These are phyloP conservation scores for Stentor roeselii DNA, from an alignment of 73 alveolate species.

Conservation along the genomic window DNA sequence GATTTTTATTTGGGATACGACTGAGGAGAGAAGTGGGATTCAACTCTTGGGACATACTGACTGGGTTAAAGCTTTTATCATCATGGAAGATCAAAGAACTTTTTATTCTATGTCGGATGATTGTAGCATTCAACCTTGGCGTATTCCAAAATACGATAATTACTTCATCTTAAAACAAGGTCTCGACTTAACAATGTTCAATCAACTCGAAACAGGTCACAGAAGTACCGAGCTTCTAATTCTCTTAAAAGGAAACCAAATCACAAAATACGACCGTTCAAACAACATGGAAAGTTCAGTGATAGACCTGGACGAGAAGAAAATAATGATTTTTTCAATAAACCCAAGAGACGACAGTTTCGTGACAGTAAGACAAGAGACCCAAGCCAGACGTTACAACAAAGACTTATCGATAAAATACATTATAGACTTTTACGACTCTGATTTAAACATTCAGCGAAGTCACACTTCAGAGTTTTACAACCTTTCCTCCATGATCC, in stretches of 20 bases:
- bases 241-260: too few species aligned
- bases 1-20: neutral
- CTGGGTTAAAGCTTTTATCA: neutral
- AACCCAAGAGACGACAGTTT: neutral
- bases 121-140: neutral
- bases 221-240: neutral
- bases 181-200: too few species aligned
- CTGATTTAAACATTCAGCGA: neutral
- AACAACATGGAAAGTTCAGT: neutral
- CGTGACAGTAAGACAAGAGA: neutral
- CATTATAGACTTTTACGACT: neutral
- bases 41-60: neutral
- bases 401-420: neutral
- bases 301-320: neutral
- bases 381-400: neutral
- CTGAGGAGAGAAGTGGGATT: neutral
- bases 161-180: neutral
- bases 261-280: neutral
- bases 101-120: neutral
- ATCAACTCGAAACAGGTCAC: neutral
- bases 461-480: neutral
- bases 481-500: neutral
- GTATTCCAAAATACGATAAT: neutral
- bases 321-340: neutral
- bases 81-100: neutral